These are phyloP conservation scores for Cryphonectria radicalis DNA, from an alignment of 2,329 filamentous ascomycete genomes.

Conservation along the genomic window DNA sequence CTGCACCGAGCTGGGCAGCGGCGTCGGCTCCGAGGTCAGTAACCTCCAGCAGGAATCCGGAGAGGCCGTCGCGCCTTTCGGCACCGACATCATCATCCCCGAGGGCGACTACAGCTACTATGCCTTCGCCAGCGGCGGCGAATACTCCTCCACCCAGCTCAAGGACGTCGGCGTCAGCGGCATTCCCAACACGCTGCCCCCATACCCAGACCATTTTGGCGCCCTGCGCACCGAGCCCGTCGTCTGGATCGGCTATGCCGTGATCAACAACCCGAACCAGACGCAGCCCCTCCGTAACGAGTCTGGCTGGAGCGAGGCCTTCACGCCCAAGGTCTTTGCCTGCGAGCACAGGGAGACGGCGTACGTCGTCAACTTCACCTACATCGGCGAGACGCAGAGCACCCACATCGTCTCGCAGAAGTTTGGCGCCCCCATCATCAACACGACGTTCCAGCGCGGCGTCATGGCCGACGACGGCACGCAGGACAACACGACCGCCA, in stretches of 20 bases:
- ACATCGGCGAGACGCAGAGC: constrained; percentile 38
- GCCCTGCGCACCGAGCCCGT: constrained; percentile 44
- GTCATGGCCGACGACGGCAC: constrained; percentile 42
- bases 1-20: constrained; percentile 41
- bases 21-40: constrained; percentile 34
- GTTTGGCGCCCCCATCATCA: constrained; percentile 39
- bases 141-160: constrained; percentile 41
- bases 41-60: constrained; percentile 35
- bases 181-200: constrained; percentile 35
- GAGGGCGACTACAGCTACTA: constrained; percentile 42
- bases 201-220: constrained; percentile 41
- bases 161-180: constrained; percentile 37
- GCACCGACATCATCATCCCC: constrained; percentile 39
- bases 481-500: constrained; percentile 41
- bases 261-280: constrained; percentile 32
- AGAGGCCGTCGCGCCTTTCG: constrained; percentile 38
- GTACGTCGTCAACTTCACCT: constrained; percentile 43
- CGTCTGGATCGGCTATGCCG: constrained; percentile 45
- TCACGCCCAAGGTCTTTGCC: constrained; percentile 42
- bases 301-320: constrained; percentile 38
- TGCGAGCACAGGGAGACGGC: constrained; percentile 45
- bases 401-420: constrained; percentile 35
- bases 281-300: constrained; percentile 33
- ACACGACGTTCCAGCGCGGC: constrained; percentile 39
- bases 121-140: constrained; percentile 38